Evolutionary conservation across 116 monocot species (phyloP), one percentile per base, ranked within the genome.

Genomic region (Zostera marina): DNA sequence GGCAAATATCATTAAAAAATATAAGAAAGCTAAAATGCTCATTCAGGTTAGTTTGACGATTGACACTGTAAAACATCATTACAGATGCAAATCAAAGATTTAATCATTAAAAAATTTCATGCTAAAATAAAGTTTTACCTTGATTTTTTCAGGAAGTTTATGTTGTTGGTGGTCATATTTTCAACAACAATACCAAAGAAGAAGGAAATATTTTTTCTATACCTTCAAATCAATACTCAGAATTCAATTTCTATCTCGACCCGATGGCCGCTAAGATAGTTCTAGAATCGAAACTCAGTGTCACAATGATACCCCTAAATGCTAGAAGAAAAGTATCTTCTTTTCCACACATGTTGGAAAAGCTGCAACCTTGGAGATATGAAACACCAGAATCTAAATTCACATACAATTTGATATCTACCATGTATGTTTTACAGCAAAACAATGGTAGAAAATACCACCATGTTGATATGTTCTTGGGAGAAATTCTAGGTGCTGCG

Each of bases 191-290:
- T 1, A 5, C 58, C 12, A 44, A 16, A n/a, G 65, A 76, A 8
- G 58, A 41, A 54, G 92, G 92, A 68, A 87, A 92, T 56, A 61
- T 87, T n/a, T 92, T 83, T 52, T 76, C 76, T 5, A 52, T 83
- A 42, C 65, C 83, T 4, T 74, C 76, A 58, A 92, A 92, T 62
- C 72, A 76, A 58, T 79, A 76, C 68, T 73, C 87, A 0, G 87
- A 92, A 49, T 92, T 92, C 63, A 92, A 92, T 62, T 80, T 92
- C 67, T 92, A 78, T 72, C 81, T 92, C 17, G 92, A 92, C 63
- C 92, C 92, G 14, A 2, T 72, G 43, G 92, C 92, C 43, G 76
- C 87, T 22, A 83, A 83, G 45, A 76, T 62, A 7, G 74, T 92
- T 5, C 15, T 87, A 14, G 70, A 81, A 61, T 87, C 92, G 9